Conservation (phyloP, 2,329 filamentous ascomycete genomes). For the Aspergillus arachidicola region DNA sequence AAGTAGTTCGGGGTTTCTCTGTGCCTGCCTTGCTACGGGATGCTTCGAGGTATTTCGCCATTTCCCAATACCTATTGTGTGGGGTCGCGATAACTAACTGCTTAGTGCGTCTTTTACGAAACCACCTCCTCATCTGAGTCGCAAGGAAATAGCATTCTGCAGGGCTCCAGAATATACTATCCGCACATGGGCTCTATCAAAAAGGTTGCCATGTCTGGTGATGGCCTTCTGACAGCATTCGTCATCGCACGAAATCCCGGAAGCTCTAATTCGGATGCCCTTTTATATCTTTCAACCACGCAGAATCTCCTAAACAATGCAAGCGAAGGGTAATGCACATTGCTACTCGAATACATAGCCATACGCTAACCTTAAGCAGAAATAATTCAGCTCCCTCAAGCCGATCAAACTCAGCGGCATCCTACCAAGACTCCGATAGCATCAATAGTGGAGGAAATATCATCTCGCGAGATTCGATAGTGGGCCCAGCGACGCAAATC, state of each 20-base stretch:
- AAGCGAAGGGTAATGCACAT: conserved; percentile 5
- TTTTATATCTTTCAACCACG: conserved; percentile 17
- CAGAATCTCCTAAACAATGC: conserved; percentile 13
- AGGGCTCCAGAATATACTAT: neutral
- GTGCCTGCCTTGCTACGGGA: conserved; percentile 3
- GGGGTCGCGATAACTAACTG: neutral
- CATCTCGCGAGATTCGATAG: neutral
- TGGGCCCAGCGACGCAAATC: conserved; percentile 12
- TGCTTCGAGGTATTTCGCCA: conserved; percentile 14
- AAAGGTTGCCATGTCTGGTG: conserved; percentile 17
- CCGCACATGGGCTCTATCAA: conserved; percentile 17
- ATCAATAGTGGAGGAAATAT: conserved; percentile 12
- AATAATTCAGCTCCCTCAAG: conserved; percentile 8
- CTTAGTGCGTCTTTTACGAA: conserved; percentile 17
- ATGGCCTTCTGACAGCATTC: conserved; percentile 16
- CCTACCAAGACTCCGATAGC: conserved; percentile 1
- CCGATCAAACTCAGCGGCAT: conserved; percentile 14
- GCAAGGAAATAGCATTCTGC: neutral
- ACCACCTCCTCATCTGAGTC: neutral
- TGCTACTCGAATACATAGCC: neutral
- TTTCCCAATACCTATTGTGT: neutral
- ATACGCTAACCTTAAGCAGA: neutral
- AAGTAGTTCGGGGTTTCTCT: conserved; percentile 15
- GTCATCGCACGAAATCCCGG: conserved; percentile 1
- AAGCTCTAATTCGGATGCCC: conserved; percentile 1